Conservation (phyloP, 495 filamentous ascomycete genomes). For the Neurospora sublineolata region DNA sequence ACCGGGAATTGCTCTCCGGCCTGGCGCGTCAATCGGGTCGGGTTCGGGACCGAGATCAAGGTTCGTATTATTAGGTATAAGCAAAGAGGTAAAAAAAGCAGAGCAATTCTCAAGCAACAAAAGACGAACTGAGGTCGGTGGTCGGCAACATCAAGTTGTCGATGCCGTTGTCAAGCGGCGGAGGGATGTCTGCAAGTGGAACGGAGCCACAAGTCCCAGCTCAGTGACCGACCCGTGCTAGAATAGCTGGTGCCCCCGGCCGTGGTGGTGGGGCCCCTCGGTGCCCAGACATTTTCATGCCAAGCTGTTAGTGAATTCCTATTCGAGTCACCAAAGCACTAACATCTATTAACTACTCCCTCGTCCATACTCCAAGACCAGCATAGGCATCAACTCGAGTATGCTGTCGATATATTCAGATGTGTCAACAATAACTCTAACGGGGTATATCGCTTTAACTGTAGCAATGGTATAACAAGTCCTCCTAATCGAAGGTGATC, state of each 20-base stretch:
- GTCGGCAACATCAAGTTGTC: background rate
- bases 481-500: conserved; percentile 66
- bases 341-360: background rate
- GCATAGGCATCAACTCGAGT: background rate
- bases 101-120: background rate
- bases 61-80: background rate
- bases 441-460: background rate
- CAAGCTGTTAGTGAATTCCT: background rate
- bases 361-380: background rate
- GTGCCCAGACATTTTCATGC: background rate
- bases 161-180: background rate
- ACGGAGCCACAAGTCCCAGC: background rate
- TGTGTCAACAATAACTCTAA: background rate
- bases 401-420: background rate
- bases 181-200: background rate
- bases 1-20: background rate
- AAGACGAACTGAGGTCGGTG: background rate
- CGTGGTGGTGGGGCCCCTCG: background rate
- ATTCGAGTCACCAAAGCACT: background rate
- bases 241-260: background rate
- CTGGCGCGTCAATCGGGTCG: background rate
- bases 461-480: background rate
- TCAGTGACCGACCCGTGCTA: background rate
- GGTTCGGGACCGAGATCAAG: background rate
- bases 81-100: background rate